Percentiles rank a stretch among this genome's conserved stretches.
These are phyloP conservation scores for Hericium erinaceus DNA, from an alignment of 768 basidiomycete genomes.

Conservation along the genomic window DNA sequence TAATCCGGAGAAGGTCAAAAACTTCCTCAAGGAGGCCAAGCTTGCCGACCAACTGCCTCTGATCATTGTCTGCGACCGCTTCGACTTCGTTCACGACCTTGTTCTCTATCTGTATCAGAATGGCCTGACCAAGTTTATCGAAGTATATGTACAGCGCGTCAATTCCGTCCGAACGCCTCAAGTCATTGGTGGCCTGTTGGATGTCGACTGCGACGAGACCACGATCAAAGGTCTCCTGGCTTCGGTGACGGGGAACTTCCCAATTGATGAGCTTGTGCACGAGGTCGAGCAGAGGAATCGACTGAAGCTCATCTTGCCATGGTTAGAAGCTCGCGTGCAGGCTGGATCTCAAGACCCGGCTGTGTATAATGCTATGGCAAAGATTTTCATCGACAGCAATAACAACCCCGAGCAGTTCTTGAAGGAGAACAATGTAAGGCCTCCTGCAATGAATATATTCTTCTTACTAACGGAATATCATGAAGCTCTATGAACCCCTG, in stretches of 20 bases:
- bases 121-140: slow-evolving; percentile 92
- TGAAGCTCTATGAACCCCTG: slow-evolving; percentile 87
- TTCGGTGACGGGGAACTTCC: slow-evolving; percentile 94
- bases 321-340: slow-evolving; percentile 90
- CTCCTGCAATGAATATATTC: neutral
- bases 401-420: slow-evolving; percentile 96
- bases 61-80: slow-evolving; percentile 99
- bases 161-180: slow-evolving; percentile 96
- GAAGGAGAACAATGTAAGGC: slow-evolving; percentile 92
- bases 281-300: slow-evolving; percentile 96
- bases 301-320: slow-evolving; percentile 93
- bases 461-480: slow-evolving; percentile 6
- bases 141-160: slow-evolving; percentile 98
- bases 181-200: slow-evolving; percentile 91
- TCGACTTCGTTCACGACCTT: slow-evolving; percentile 98
- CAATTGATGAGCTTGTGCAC: slow-evolving; percentile 93
- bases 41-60: slow-evolving; percentile 93
- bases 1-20: slow-evolving; percentile 99
- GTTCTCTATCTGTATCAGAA: slow-evolving; percentile 99
- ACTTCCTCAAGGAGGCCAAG: slow-evolving; percentile 99
- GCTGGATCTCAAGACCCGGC: slow-evolving; percentile 91
- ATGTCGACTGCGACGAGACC: slow-evolving; percentile 95
- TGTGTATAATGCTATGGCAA: slow-evolving; percentile 94
- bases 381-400: slow-evolving; percentile 98
- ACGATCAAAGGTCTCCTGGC: slow-evolving; percentile 92